phyloP scores from a whole-genome alignment of 108 stramenopile genomes.

The Nitzschia palea region DNA sequence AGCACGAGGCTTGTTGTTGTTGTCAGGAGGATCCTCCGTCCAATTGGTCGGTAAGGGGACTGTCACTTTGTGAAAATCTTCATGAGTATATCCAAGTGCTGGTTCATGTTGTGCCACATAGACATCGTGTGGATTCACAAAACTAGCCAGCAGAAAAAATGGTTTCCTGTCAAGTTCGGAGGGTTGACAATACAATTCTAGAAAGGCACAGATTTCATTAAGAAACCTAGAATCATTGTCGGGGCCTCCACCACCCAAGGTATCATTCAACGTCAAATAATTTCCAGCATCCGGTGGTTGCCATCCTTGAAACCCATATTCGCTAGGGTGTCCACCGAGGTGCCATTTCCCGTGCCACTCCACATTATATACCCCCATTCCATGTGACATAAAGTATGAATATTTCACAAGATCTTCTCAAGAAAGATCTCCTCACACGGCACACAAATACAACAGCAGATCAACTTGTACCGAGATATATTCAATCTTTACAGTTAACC shows the following conservation, averaged over 20 bases:
- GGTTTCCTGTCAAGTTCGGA: conserved; percentile 29
- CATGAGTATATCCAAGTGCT: conserved; percentile 35
- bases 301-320: conserved; percentile 47
- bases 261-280: conserved; percentile 38
- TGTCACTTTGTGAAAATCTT: conserved; percentile 39
- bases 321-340: conserved; percentile 29
- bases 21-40: conserved; percentile 23
- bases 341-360: conserved; percentile 74
- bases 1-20: conserved; percentile 27
- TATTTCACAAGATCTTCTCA: no score
- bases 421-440: no score
- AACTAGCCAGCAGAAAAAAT: conserved; percentile 53
- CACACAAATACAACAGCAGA: no score
- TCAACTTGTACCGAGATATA: no score
- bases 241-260: conserved; percentile 53
- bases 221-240: conserved; percentile 61
- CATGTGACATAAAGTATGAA: no score
- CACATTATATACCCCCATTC: conserved; percentile 44
- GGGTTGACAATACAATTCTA: background rate
- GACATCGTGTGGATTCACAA: conserved; percentile 71
- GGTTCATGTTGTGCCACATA: conserved; percentile 50
- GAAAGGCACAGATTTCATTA: conserved; percentile 32
- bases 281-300: conserved; percentile 70
- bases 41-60: conserved; percentile 36
- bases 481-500: no score